A percentile compares a stretch with the other conserved stretches of the same genome.
phyloP scores from a whole-genome alignment of 2,329 filamentous ascomycete genomes.

The Ophiocordyceps camponoti-rufipedis region DNA sequence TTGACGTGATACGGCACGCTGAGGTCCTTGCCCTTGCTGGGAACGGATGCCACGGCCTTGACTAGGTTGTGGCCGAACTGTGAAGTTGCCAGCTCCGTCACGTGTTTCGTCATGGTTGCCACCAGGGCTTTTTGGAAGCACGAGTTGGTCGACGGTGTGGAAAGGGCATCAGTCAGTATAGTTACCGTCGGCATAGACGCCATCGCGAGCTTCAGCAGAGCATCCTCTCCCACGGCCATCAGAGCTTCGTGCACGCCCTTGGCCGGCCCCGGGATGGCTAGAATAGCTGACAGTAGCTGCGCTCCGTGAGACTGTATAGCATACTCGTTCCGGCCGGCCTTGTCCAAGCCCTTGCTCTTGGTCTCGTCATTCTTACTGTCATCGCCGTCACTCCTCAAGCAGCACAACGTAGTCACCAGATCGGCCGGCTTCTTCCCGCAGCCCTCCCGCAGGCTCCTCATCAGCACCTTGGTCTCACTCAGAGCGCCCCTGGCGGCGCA shows the following conservation, averaged over 20 bases:
- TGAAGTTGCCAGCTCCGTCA: constrained; percentile 26
- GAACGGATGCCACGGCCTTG: constrained; percentile 27
- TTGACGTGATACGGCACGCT: constrained; percentile 39
- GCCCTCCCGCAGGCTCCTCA: constrained; percentile 27
- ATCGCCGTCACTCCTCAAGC: constrained; percentile 14
- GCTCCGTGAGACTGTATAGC: constrained; percentile 52
- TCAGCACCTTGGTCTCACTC: constrained; percentile 28
- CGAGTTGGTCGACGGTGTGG: constrained; percentile 27
- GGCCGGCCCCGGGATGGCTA: constrained; percentile 53
- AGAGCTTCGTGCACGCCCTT: constrained; percentile 59
- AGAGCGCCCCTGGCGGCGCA: constrained; percentile 50
- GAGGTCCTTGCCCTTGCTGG: constrained; percentile 27
- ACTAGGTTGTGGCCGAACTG: constrained; percentile 33
- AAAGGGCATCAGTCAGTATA: constrained; percentile 31
- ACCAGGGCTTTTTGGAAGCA: constrained; percentile 38
- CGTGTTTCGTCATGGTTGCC: constrained; percentile 24
- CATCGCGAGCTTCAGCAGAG: constrained; percentile 45
- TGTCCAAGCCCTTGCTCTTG: constrained; percentile 17
- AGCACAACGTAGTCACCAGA: constrained; percentile 30
- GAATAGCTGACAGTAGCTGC: constrained; percentile 62
- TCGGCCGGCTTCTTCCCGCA: constrained; percentile 27
- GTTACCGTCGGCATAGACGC: constrained; percentile 28
- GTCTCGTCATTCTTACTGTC: constrained; percentile 7
- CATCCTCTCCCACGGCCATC: constrained; percentile 34
- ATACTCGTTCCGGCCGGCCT: constrained; percentile 35